Percentiles rank a stretch among this genome's conserved stretches.
phyloP scores from a whole-genome alignment of 352 stramenopile species.

The Phytopythium mirpurense region DNA sequence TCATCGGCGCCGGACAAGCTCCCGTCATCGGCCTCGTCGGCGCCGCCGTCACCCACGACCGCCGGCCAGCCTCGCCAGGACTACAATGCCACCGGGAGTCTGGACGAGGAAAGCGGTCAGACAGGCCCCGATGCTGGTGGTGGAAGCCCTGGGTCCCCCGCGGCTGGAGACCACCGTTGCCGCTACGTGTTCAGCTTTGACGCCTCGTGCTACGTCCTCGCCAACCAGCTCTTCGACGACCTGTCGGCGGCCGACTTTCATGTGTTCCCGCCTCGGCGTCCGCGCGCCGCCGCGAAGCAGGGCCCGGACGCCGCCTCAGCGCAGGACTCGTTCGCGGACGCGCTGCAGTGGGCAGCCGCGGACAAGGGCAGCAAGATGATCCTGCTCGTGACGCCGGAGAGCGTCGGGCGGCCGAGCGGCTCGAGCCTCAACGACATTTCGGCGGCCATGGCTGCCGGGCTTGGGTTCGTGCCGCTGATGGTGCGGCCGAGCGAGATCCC shows the following conservation, averaged over 20 bases:
- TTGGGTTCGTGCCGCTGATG: slow-evolving; percentile 71
- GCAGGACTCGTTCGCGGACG: slow-evolving; percentile 22
- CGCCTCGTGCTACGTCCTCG: slow-evolving; percentile 49
- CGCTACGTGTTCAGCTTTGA: slow-evolving; percentile 72
- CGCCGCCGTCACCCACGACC: not conserved
- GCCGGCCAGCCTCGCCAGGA: not conserved
- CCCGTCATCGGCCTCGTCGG: not conserved
- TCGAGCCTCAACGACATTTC: slow-evolving; percentile 74
- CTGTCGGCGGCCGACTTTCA: slow-evolving; percentile 38
- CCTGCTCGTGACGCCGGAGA: slow-evolving; percentile 63
- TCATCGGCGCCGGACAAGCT: slow-evolving; percentile 3
- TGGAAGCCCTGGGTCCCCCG: too few relatives aligned
- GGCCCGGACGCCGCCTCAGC: slow-evolving; percentile 17
- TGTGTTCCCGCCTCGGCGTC: slow-evolving; percentile 25
- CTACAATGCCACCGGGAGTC: not conserved
- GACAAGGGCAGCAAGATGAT: slow-evolving; percentile 67
- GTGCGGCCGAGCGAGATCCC: slow-evolving; percentile 72
- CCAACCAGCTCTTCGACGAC: slow-evolving; percentile 45
- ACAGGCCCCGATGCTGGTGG: not conserved
- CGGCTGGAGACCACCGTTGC: slow-evolving; percentile 6
- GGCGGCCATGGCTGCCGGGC: slow-evolving; percentile 52
- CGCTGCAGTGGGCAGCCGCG: slow-evolving; percentile 45
- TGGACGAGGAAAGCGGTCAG: not conserved
- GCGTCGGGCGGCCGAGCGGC: slow-evolving; percentile 53
- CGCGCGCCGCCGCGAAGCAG: slow-evolving; percentile 1